Evolutionary conservation across 768 basidiomycete genomes (phyloP), one percentile per base, ranked within the genome.

Genomic region (Leccinum barrowsii): DNA sequence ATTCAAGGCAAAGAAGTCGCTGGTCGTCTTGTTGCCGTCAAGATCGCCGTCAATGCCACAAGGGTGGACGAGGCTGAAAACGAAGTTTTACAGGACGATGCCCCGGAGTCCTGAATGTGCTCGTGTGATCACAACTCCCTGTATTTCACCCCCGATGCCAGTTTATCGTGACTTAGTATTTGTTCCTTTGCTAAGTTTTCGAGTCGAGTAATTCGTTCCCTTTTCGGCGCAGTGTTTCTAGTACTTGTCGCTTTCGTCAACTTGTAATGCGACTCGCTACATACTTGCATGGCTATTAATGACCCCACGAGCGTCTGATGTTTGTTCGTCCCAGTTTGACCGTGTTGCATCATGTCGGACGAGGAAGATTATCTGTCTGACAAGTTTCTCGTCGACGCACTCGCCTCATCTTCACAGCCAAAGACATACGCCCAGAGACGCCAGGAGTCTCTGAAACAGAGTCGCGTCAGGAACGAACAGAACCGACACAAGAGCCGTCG

Each of bases 41-140:
- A 97, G 81, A 82, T 99, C 63, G 96, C 96, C 54, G 92, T 98
- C 75, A 93, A 96, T 76, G 79, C 88, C 54, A 80, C 83, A 68
- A 82, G 79, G 60, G 82, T 82, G 58, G 85, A 87, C 55, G 82
- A 80, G 42, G 75, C 70, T 35, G 82, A 77, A 53, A 67, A 68
- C n/a, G 72, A 63, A 19, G 70, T 55, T 46, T 61, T 58, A 37
- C 77, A 76, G 54, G 73, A 61, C 48, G 70, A 73, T 32, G 67
- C 73, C 56, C 65, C 65, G 47, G 64, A 65, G 10, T 64, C 55
- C 57, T 66, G 64, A 76, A 54, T 55, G 57, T 56, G 48, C 50
- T 55, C 50, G 32, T 42, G 37, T 61, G 63, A 62, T 53, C 60
- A 60, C 32, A 28, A 28, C 51, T 60, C 32, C 32, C 32, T 34